Conservation (phyloP, 768 basidiomycete genomes). For the Lepiota venenata region DNA sequence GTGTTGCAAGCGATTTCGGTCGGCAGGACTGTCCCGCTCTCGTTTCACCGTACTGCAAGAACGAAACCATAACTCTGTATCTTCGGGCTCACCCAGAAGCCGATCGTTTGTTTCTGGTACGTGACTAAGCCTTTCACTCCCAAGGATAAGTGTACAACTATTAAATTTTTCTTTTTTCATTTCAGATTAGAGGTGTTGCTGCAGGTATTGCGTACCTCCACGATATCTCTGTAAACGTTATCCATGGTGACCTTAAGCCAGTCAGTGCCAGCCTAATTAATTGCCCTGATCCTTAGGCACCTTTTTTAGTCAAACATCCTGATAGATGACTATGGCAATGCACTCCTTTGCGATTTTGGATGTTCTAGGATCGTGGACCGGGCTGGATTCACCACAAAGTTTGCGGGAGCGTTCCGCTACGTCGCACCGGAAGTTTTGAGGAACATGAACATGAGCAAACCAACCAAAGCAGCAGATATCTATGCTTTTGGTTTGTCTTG, state of each 20-base stretch:
- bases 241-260: slow-evolving; percentile 20
- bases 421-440: slow-evolving; percentile 16
- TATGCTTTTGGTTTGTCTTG: slow-evolving; percentile 16
- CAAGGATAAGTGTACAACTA: too few species aligned
- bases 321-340: slow-evolving; percentile 10
- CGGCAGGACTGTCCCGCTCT: slow-evolving; percentile 10
- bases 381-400: slow-evolving; percentile 14
- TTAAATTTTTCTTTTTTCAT: too few species aligned
- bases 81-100: slow-evolving; percentile 10
- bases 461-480: slow-evolving; percentile 17
- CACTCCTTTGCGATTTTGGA: slow-evolving; percentile 21
- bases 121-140: too few species aligned
- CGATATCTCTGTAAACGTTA: not conserved
- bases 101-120: slow-evolving; percentile 9
- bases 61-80: slow-evolving; percentile 9
- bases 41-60: slow-evolving; percentile 13
- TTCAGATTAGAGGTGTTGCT: slow-evolving; percentile 14
- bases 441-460: not conserved
- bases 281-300: not conserved
- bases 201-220: slow-evolving; percentile 18
- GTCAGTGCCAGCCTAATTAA: slow-evolving; percentile 1
- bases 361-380: slow-evolving; percentile 14
- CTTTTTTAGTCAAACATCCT: slow-evolving; percentile 15
- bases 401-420: slow-evolving; percentile 12
- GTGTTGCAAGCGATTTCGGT: not conserved